A percentile compares a stretch with the other conserved stretches of the same genome.
Conservation (phyloP, 352 stramenopile genomes). For the Phytophthora chlamydospora region DNA sequence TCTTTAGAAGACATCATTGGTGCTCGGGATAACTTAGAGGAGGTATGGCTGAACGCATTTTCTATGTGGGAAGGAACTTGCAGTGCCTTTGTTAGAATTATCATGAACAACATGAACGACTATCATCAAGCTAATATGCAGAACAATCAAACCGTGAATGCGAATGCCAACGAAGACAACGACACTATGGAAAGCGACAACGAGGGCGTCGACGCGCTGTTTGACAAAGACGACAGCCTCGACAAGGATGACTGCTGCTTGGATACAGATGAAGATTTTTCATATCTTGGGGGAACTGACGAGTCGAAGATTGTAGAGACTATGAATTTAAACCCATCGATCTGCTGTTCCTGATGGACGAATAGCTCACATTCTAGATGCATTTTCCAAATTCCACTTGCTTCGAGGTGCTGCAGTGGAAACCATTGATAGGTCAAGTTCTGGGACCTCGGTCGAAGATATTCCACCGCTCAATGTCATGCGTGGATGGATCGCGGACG, state of each 20-base stretch:
- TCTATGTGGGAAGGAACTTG: not conserved
- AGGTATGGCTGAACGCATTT: constrained; percentile 1
- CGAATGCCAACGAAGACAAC: not conserved
- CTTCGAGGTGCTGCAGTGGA: not conserved
- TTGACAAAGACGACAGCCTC: not conserved
- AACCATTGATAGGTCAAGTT: not conserved
- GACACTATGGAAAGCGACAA: not conserved
- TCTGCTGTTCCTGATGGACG: not conserved
- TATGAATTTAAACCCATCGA: not conserved
- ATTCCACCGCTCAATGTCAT: not conserved
- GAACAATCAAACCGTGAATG: constrained; percentile 1
- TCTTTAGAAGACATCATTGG: constrained; percentile 1
- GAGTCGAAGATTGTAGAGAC: not conserved
- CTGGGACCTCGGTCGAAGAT: no score
- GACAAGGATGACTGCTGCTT: not conserved
- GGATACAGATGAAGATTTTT: not conserved
- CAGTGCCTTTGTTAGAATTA: constrained; percentile 1
- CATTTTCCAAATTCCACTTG: constrained; percentile 4
- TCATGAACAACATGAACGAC: constrained; percentile 7
- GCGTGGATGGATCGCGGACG: not conserved
- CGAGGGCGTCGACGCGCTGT: not conserved
- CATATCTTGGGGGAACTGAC: constrained; percentile 1
- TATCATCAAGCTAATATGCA: constrained; percentile 1
- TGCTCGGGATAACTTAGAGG: not conserved
- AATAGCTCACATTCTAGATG: constrained; percentile 1